Evolutionary conservation across 2,329 filamentous ascomycete genomes (phyloP).

Genomic region (Fusarium chlamydosporum): DNA sequence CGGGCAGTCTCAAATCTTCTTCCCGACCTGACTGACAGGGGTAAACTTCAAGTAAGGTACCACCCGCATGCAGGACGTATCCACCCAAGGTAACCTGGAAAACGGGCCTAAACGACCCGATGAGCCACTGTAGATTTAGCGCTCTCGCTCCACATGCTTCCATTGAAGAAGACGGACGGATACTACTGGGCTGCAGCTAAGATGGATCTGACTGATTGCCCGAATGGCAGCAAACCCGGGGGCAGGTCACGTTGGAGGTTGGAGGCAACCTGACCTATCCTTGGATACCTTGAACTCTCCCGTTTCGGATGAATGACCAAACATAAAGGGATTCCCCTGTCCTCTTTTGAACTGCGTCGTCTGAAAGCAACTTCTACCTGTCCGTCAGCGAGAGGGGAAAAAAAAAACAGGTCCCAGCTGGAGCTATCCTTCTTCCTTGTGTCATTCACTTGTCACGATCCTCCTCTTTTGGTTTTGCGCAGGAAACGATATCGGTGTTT

Average conservation of each 20-base stretch:
- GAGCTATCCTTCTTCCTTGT: constrained; percentile 18
- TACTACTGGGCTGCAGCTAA: constrained; percentile 21
- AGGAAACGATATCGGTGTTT: constrained; percentile 8
- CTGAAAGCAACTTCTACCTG: constrained; percentile 16
- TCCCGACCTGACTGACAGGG: constrained; percentile 26
- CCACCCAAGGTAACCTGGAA: constrained; percentile 37
- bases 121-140: constrained; percentile 44
- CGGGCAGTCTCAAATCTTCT: constrained; percentile 26
- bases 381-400: constrained; percentile 10
- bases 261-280: constrained; percentile 42
- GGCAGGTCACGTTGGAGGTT: constrained; percentile 47
- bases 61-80: constrained; percentile 35
- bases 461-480: constrained; percentile 14
- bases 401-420: constrained; percentile 3
- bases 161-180: constrained; percentile 26
- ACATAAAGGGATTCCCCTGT: constrained; percentile 47
- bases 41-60: constrained; percentile 38
- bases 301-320: constrained; percentile 38
- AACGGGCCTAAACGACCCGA: constrained; percentile 37
- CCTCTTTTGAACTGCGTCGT: constrained; percentile 33
- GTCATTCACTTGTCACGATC: constrained; percentile 10
- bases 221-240: constrained; percentile 34
- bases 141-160: constrained; percentile 43
- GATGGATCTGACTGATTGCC: constrained; percentile 25
- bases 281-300: constrained; percentile 30